phyloP scores from a whole-genome alignment of 441 rosid species.

The Kokia cookei region DNA sequence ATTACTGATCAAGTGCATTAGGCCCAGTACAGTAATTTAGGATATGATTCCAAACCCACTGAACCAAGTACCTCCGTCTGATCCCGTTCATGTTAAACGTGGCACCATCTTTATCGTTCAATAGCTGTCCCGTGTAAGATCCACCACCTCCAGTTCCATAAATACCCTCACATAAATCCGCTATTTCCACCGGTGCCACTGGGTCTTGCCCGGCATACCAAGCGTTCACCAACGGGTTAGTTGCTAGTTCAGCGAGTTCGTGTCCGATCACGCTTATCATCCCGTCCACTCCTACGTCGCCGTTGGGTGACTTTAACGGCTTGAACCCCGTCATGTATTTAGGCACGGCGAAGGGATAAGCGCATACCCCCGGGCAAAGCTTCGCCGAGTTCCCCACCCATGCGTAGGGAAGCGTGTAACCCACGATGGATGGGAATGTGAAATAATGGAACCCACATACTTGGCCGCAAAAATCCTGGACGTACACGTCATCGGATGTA shows the following conservation, averaged over 20 bases:
- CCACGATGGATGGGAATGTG: slow-evolving; percentile 90
- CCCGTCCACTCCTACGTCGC: slow-evolving; percentile 82
- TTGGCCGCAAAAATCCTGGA: slow-evolving; percentile 87
- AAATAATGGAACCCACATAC: slow-evolving; percentile 96
- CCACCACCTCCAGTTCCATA: slow-evolving; percentile 99
- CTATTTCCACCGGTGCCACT: slow-evolving; percentile 82
- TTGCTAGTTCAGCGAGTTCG: slow-evolving; percentile 90
- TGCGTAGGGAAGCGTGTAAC: slow-evolving; percentile 92
- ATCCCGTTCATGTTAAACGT: slow-evolving; percentile 88
- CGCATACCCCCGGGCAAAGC: slow-evolving; percentile 79
- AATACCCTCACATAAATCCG: slow-evolving; percentile 94
- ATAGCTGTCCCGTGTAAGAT: slow-evolving; percentile 80
- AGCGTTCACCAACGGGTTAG: slow-evolving; percentile 90
- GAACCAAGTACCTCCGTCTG: slow-evolving; percentile 80
- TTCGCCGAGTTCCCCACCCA: slow-evolving; percentile 95
- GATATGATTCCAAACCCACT: slow-evolving; percentile 91
- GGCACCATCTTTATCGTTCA: slow-evolving; percentile 70
- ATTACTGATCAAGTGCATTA: slow-evolving; percentile 81
- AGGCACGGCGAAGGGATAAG: slow-evolving; percentile 88
- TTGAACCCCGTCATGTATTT: slow-evolving; percentile 51
- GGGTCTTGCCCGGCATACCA: slow-evolving; percentile 98
- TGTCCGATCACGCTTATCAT: slow-evolving; percentile 95
- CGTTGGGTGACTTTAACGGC: slow-evolving; percentile 75
- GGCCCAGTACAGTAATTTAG: slow-evolving; percentile 90
- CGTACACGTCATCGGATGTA: slow-evolving; percentile 79